These are phyloP conservation scores for Torrubiella hemipterigena DNA, from an alignment of 2,329 filamentous ascomycete genomes.

Conservation along the genomic window DNA sequence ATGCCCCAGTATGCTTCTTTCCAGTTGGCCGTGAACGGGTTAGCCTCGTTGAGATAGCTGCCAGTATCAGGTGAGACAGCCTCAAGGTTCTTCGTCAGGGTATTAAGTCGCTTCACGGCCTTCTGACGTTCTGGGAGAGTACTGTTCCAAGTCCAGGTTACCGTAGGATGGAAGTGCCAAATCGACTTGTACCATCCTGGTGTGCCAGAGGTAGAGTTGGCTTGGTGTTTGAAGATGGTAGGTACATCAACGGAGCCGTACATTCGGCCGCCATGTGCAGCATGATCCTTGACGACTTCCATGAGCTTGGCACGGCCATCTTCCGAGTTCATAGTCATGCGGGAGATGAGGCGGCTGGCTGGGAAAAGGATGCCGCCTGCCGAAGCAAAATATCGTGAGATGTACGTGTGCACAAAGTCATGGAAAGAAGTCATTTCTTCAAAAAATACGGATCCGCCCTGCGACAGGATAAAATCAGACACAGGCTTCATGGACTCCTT, in stretches of 20 bases:
- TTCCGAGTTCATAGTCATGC: conserved; percentile 3
- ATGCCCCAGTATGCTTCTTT: conserved; percentile 9
- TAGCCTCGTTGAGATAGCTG: conserved; percentile 6
- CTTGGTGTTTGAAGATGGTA: conserved; percentile 1
- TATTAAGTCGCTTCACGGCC: conserved; percentile 10
- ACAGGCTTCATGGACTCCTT: conserved; percentile 4
- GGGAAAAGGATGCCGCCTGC: conserved; percentile 7
- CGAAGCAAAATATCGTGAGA: conserved; percentile 6
- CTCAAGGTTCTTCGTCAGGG: conserved; percentile 4
- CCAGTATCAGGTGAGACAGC: conserved; percentile 9
- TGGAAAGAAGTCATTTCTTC: conserved; percentile 6
- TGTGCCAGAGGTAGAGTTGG: conserved; percentile 6
- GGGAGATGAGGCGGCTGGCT: conserved; percentile 5
- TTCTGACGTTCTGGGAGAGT: conserved; percentile 6
- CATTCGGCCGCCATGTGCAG: conserved; percentile 5
- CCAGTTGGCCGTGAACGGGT: conserved; percentile 5
- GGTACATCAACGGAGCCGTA: conserved; percentile 9
- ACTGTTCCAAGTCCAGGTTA: conserved; percentile 8
- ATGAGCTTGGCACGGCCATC: conserved; percentile 3
- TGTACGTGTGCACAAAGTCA: conserved; percentile 6
- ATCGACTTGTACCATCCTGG: conserved; percentile 9
- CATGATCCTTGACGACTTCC: conserved; percentile 4
- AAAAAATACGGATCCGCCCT: neutral
- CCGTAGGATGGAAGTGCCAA: conserved; percentile 8
- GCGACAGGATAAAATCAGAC: neutral